Percentiles rank a stretch among this genome's conserved stretches.
Conservation (phyloP, 106 monocot genomes). For the Triglochin maritima region DNA sequence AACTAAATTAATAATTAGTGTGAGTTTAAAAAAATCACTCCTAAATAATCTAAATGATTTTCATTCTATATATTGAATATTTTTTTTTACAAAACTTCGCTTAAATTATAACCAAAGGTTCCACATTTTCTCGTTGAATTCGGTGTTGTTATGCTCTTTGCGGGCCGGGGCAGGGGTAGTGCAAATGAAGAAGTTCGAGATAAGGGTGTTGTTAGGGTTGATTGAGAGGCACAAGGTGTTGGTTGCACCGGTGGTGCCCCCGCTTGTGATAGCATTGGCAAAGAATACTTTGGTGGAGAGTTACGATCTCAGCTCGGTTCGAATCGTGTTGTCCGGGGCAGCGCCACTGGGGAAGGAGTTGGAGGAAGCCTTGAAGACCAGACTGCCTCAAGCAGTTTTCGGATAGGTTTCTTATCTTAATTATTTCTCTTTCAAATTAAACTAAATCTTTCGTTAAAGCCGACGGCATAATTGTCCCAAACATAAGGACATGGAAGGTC, state of each 20-base stretch:
- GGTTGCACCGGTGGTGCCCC: conserved; percentile 83
- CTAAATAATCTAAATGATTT: too few species aligned
- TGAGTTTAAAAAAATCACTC: too few species aligned
- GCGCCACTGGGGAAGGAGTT: conserved; percentile 91
- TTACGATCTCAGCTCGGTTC: conserved; percentile 62
- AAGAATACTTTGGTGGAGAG: conserved; percentile 60
- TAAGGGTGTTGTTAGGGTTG: conserved; percentile 38
- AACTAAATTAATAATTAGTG: too few species aligned
- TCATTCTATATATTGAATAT: too few species aligned
- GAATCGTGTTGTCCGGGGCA: conserved; percentile 73
- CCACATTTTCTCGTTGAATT: conserved; percentile 83
- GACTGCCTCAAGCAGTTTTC: conserved; percentile 71
- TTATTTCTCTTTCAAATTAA: too few species aligned
- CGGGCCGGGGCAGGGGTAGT: conserved; percentile 69
- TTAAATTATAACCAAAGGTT: conserved; percentile 14
- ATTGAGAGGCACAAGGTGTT: conserved; percentile 52
- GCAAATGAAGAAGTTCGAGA: conserved; percentile 82
- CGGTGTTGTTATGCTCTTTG: conserved; percentile 70
- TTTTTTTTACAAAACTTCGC: too few species aligned
- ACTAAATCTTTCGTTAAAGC: too few species aligned
- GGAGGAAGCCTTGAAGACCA: conserved; percentile 35
- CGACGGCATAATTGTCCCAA: too few species aligned
- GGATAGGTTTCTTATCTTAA: conserved; percentile 45
- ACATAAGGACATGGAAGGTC: too few species aligned
- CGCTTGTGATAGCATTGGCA: conserved; percentile 73